Evolutionary conservation across 441 rosid species (phyloP).

Genomic region (Euphorbia corollata): DNA sequence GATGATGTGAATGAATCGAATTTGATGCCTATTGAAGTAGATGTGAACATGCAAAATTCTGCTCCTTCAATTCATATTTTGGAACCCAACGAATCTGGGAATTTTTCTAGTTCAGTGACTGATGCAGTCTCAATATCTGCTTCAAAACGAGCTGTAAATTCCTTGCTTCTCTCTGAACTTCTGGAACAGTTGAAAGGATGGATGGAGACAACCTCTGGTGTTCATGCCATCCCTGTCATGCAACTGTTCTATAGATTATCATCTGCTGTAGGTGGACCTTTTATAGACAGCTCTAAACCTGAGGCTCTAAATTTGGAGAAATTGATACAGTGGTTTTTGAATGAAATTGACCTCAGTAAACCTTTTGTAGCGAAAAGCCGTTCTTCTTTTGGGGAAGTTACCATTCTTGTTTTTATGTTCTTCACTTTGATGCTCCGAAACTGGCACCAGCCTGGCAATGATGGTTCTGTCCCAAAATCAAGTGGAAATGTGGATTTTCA

Average conservation of each 20-base stretch:
- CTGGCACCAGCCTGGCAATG: conserved; percentile 99
- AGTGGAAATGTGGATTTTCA: conserved; percentile 49
- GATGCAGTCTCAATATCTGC: conserved; percentile 94
- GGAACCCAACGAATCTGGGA: conserved; percentile 88
- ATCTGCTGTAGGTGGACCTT: conserved; percentile 96
- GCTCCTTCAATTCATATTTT: conserved; percentile 90
- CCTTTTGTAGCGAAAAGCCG: conserved; percentile 68
- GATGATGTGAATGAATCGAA: conserved; percentile 66
- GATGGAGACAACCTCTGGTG: conserved; percentile 87
- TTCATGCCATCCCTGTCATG: conserved; percentile 93
- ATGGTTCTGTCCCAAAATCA: conserved; percentile 45
- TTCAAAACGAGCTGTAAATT: conserved; percentile 90
- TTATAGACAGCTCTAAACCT: conserved; percentile 85
- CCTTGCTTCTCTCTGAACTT: conserved; percentile 89
- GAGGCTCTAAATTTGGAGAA: conserved; percentile 81
- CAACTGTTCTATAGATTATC: conserved; percentile 96
- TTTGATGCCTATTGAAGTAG: conserved; percentile 42
- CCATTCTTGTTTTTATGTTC: conserved; percentile 96
- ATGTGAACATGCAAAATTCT: conserved; percentile 50
- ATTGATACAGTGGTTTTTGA: conserved; percentile 84
- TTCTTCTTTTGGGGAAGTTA: conserved; percentile 86
- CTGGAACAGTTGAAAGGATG: conserved; percentile 95
- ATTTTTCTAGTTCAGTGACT: conserved; percentile 64
- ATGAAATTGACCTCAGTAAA: conserved; percentile 70
- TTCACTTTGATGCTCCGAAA: conserved; percentile 99